Percentiles rank a stretch among this genome's conserved stretches.
Evolutionary conservation across 2,329 filamentous ascomycete species (phyloP).

Genomic region (Pseudogymnoascus sp.): DNA sequence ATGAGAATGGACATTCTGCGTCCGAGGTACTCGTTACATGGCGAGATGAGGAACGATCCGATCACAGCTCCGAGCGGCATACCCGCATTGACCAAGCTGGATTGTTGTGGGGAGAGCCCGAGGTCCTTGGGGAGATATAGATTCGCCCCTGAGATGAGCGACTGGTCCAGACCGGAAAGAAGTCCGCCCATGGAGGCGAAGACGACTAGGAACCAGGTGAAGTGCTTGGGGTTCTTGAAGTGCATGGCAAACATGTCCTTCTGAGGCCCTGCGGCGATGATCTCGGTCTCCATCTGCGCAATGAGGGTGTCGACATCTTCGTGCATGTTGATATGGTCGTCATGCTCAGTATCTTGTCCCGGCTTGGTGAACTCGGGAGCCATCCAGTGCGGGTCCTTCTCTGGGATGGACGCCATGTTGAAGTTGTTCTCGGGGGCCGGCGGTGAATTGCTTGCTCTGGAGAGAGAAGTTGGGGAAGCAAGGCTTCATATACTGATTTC

Average conservation of each 20-base stretch:
- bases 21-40: constrained; percentile 59
- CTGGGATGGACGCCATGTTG: not conserved
- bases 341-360: not conserved
- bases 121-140: constrained; percentile 56
- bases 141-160: constrained; percentile 63
- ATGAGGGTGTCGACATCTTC: constrained; percentile 28
- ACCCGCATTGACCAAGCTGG: constrained; percentile 59
- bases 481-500: not conserved
- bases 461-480: not conserved
- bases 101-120: constrained; percentile 45
- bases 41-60: constrained; percentile 58
- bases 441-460: not conserved
- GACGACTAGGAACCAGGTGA: constrained; percentile 59
- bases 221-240: constrained; percentile 54
- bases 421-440: not conserved
- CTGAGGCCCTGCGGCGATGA: constrained; percentile 20
- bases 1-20: constrained; percentile 62
- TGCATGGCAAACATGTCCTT: constrained; percentile 41
- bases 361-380: constrained; percentile 7
- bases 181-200: constrained; percentile 67
- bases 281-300: constrained; percentile 26
- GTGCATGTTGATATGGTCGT: not conserved
- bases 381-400: constrained; percentile 6
- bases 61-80: constrained; percentile 66
- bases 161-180: constrained; percentile 65